Base-by-base conservation (phyloP, 108 stramenopile genomes). In the Pseudonitzschia delicatissima region DNA sequence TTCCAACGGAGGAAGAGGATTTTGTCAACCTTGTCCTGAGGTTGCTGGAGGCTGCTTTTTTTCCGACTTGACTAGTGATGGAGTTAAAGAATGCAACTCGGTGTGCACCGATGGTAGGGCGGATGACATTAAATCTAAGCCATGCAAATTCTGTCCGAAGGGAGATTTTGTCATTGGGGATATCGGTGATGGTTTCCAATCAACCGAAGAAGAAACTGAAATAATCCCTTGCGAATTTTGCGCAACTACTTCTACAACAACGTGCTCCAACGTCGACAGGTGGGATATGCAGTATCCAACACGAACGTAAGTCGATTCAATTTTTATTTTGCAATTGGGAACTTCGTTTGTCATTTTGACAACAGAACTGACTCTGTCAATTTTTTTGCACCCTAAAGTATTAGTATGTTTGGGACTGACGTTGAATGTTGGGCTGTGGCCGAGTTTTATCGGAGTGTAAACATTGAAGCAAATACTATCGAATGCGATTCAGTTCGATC, bases 381-480 rank as follows among this genome's bases (percentile, higher is more conserved):
- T n/a, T n/a, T n/a, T n/a, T n/a, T n/a, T n/a, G n/a, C n/a, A n/a
- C n/a, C n/a, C n/a, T n/a, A n/a, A 18, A 48, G 47, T 23, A 55
- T 55, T 17, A 2, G 6, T 12, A 33, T 55, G 53, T 55, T 27
- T 15, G 53, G 31, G 7, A 7, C 3, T 27, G 28, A 34, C 4
- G 53, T 55, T 8, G 53, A 55, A 55, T 55, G 53, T 29, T 55
- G 53, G 53, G 26, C 21, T n/a, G 53, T 55, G 5, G 53, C 53
- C 29, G 53, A 55, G 53, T 55, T 55, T 55, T 55, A 55, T 33
- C 25, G 26, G 2, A 55, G 53, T 12, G 13, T 55, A 29, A 55
- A 32, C n/a, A 17, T 55, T 9, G 29, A 31, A 1, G 53, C 53
- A 55, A 18, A 33, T 55, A 27, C 32, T 55, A 12, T 6, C 12